A percentile compares a stretch with the other conserved stretches of the same genome.
These are phyloP conservation scores for Coemansia aciculifera DNA, from an alignment of 192 early-diverging fungal genomes.

Conservation along the genomic window DNA sequence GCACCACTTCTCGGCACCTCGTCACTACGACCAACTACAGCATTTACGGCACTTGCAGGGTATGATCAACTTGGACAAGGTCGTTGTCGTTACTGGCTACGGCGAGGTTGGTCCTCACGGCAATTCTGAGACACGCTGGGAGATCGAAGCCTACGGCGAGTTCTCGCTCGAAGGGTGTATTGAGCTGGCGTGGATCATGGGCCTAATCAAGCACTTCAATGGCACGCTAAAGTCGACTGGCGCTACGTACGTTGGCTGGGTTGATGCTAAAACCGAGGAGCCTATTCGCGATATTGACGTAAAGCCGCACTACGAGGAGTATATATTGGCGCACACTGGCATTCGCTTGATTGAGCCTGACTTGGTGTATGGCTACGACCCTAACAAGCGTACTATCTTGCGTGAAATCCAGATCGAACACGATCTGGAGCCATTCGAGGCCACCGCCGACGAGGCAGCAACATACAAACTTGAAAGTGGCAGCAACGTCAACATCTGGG, in stretches of 20 bases:
- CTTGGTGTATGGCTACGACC: slow-evolving; percentile 83
- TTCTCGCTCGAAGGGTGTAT: slow-evolving; percentile 66
- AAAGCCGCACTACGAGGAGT: slow-evolving; percentile 87
- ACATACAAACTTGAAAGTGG: slow-evolving; percentile 83
- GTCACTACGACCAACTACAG: slow-evolving; percentile 63
- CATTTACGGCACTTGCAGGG: slow-evolving; percentile 67
- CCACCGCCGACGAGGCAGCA: slow-evolving; percentile 80
- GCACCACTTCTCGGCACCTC: slow-evolving; percentile 77
- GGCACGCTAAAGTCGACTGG: slow-evolving; percentile 7
- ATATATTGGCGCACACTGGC: slow-evolving; percentile 76
- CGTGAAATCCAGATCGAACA: slow-evolving; percentile 89
- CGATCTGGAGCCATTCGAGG: slow-evolving; percentile 87
- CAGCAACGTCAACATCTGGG: slow-evolving; percentile 67
- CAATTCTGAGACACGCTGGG: slow-evolving; percentile 90
- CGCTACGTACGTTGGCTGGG: slow-evolving; percentile 68
- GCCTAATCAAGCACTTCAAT: slow-evolving; percentile 87
- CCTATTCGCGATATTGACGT: slow-evolving; percentile 84
- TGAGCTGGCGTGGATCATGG: slow-evolving; percentile 98
- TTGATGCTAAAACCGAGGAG: slow-evolving; percentile 81
- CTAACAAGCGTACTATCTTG: slow-evolving; percentile 76
- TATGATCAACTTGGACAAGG: slow-evolving; percentile 88
- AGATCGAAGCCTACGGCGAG: slow-evolving; percentile 85
- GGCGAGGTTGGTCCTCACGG: slow-evolving; percentile 94
- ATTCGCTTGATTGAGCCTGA: slow-evolving; percentile 78
- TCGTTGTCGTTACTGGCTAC: slow-evolving; percentile 90